Evolutionary conservation across 2,329 filamentous ascomycete species (phyloP), one percentile per base, ranked within the genome.

Genomic region (Rhinocladiella mackenziei): DNA sequence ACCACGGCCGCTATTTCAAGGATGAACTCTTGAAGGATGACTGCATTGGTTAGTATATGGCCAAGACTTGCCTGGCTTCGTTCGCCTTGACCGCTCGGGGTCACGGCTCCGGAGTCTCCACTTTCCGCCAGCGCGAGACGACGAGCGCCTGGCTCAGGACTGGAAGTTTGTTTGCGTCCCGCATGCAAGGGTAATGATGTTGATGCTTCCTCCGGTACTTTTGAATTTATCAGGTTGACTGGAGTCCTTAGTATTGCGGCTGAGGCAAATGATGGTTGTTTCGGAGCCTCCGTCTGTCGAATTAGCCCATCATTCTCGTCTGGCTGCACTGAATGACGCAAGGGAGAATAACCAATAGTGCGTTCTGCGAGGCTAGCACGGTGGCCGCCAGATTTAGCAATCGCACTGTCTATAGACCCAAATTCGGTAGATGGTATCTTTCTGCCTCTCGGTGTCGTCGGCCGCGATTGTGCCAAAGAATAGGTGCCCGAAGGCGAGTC

Each of bases 11-110:
- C 81, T 43, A 91, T 64, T 63, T 92, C 86, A 37, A 91, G 73
- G 37, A 91, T 65, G 60, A 92, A 92, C 25, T 85, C 84, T 62
- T 92, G 86, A 45, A 89, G 70, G 38, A 91, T 77, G 45, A 91
- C 78, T 29, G 84, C 78, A 61, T 91, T 92, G 4, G 86, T 91
- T 50, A 92, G 68, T 8, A 91, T 71, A 61, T 91, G 86, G 29
- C 83, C 87, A 3, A 92, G 77, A 5, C 82, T 86, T 5, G 80
- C 82, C 7, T 72, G 73, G 36, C 64, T 66, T 4, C 65, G 60
- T 7, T 31, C 41, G 23, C 45, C 50, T 42, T 41, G 37, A 17
- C 25, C 43, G 17, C 28, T 42, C 6, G 53, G 50, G 20, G 51
- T 56, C 6, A 35, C 43, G 14, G 38, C 48, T 7, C 55, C 55